phyloP scores from a whole-genome alignment of 495 filamentous ascomycete genomes.

The Aspergillus olivimuriae region DNA sequence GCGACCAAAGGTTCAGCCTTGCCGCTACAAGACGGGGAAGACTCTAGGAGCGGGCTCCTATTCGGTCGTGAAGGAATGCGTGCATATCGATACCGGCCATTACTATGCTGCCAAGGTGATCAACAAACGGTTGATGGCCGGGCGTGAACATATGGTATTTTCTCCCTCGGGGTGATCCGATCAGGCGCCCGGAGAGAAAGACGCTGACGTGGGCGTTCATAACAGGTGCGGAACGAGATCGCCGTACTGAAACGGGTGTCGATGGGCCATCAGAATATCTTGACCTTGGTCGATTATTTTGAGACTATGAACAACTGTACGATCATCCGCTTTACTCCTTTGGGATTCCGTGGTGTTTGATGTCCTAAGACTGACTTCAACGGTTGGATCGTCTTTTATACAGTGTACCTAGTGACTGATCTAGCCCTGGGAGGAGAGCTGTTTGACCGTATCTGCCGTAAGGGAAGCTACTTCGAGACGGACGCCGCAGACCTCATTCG shows the following conservation, averaged over 20 bases:
- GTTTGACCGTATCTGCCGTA: conserved; percentile 96
- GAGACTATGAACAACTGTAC: conserved; percentile 97
- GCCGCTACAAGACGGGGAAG: conserved; percentile 97
- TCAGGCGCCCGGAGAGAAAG: not conserved
- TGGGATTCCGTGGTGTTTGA: not conserved
- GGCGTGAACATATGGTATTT: conserved; percentile 93
- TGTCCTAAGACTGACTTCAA: conserved; percentile 1
- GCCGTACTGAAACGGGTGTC: conserved; percentile 93
- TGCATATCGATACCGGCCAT: conserved; percentile 94
- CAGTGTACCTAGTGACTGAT: conserved; percentile 94
- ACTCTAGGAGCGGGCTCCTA: conserved; percentile 94
- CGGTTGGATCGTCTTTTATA: not conserved
- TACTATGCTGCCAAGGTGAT: conserved; percentile 99
- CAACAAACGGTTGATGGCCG: conserved; percentile 97
- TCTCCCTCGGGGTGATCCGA: too few relatives aligned
- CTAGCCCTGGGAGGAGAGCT: conserved; percentile 94
- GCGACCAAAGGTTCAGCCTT: conserved; percentile 65
- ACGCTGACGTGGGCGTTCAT: not conserved
- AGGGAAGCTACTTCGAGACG: conserved; percentile 96
- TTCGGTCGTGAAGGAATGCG: conserved; percentile 99
- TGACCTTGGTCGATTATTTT: conserved; percentile 97
- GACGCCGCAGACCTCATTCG: conserved; percentile 94
- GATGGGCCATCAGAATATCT: conserved; percentile 96
- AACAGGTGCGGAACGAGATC: conserved; percentile 93
- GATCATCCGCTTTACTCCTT: conserved; percentile 9